These are phyloP conservation scores for Salix dunnii DNA, from an alignment of 345 rosid species.

Conservation along the genomic window DNA sequence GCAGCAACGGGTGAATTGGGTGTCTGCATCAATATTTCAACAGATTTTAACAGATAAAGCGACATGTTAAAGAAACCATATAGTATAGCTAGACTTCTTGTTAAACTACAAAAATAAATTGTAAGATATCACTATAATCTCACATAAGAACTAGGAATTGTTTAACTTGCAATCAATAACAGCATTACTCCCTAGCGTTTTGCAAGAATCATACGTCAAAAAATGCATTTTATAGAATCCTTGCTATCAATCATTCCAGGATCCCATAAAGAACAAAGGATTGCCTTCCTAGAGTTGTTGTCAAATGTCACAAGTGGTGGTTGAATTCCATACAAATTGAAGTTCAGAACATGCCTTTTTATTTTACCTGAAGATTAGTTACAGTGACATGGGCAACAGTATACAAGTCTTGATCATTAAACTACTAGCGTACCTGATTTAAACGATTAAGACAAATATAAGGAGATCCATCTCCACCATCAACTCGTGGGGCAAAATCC, in stretches of 20 bases:
- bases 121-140: not conserved
- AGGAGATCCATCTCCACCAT: slow-evolving; percentile 71
- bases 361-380: not conserved
- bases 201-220: too few species aligned
- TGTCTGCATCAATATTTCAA: slow-evolving; percentile 59
- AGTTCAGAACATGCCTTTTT: too few species aligned
- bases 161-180: too few species aligned
- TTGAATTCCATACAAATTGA: too few species aligned
- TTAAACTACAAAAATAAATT: not conserved
- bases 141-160: too few species aligned
- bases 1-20: slow-evolving; percentile 73
- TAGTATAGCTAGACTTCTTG: not conserved
- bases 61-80: not conserved
- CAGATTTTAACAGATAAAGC: slow-evolving; percentile 13
- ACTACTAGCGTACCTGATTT: slow-evolving; percentile 56
- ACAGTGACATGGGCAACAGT: not conserved
- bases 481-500: slow-evolving; percentile 64
- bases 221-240: too few species aligned
- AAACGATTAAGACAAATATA: slow-evolving; percentile 75
- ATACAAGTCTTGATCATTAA: not conserved
- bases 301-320: too few species aligned
- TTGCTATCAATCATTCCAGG: too few species aligned
- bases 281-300: too few species aligned
- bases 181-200: too few species aligned
- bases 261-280: too few species aligned